phyloP scores from a whole-genome alignment of 768 basidiomycete genomes.

The Phylloporus sp. region DNA sequence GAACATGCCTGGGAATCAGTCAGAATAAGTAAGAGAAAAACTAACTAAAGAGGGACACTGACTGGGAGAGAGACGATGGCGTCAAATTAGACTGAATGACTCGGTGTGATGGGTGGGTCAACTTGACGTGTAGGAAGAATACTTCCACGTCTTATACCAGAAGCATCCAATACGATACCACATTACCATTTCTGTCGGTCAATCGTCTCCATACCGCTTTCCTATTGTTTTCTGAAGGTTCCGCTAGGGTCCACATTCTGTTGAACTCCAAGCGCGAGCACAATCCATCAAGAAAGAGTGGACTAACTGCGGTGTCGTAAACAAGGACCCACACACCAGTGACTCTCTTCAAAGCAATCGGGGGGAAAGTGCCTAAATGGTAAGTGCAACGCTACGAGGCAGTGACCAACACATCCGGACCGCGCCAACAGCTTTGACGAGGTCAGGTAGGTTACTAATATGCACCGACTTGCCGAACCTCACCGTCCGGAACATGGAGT shows the following conservation, averaged over 20 bases:
- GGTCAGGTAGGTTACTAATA: not conserved
- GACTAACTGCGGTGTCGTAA: not conserved
- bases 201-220: not conserved
- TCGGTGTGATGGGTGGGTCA: not conserved
- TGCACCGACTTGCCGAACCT: not conserved
- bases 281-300: not conserved
- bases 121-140: not conserved
- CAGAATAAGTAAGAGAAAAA: not conserved
- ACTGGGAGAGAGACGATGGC: not conserved
- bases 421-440: not conserved
- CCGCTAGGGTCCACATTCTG: constrained; percentile 6
- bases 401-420: not conserved
- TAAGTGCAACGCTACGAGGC: constrained; percentile 1
- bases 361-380: not conserved
- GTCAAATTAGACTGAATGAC: not conserved
- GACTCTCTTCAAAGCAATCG: constrained; percentile 1
- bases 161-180: constrained; percentile 1
- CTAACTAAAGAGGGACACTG: not conserved
- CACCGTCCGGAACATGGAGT: not conserved
- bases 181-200: constrained; percentile 7
- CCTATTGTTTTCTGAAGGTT: constrained; percentile 16
- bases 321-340: constrained; percentile 9
- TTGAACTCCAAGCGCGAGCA: not conserved
- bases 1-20: constrained; percentile 16
- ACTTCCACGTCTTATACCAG: constrained; percentile 17